Base-by-base conservation (phyloP, 495 filamentous ascomycete genomes). In the Pyrenula massariospora region DNA sequence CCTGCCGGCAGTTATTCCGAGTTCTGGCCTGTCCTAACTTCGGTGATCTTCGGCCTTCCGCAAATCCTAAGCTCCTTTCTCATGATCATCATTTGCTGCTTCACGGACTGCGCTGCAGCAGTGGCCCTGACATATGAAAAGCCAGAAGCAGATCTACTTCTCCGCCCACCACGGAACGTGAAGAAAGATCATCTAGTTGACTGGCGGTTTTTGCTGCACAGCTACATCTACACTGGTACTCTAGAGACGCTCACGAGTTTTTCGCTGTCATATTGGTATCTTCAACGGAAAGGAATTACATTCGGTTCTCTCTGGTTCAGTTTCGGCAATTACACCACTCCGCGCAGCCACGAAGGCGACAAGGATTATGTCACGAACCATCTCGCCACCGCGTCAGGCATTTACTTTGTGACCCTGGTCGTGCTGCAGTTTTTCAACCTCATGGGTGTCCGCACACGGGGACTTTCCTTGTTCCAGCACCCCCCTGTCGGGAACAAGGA, bases 11-110 rank as follows among this genome's bases (percentile, higher is more conserved):
- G 70, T 22, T 88, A 85, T 64, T 79, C 76, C 12, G 85, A 88
- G 60, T 81, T 88, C 66, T 88, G 83, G 84, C 84, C 85, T 0
- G 79, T 88, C 15, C 70, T 87, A 62, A 82, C 77, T 10, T 86
- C 83, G 57, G 79, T 88, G 23, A 50, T 83, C 3, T 83, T 88
- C 59, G 85, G 86, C 1, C 66, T 88, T 19, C 86, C 85, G 2
- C 83, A 86, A 59, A 75, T 83, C 20, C 69, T 87, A 24, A 82
- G 77, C 1, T 81, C 77, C 1, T 88, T 87, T 66, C 67, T 86
- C 36, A 87, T 88, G 84, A 84, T 85, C 57, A 77, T 84, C 50
- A 83, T 84, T 56, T 73, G 84, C 62, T 86, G 84, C 56, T 87
- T 89, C 65, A 89, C 85, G 0, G 65, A 79, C 68, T 70, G 78